phyloP scores from a whole-genome alignment of 2,329 filamentous ascomycete species.

The Stemphylium beticola region DNA sequence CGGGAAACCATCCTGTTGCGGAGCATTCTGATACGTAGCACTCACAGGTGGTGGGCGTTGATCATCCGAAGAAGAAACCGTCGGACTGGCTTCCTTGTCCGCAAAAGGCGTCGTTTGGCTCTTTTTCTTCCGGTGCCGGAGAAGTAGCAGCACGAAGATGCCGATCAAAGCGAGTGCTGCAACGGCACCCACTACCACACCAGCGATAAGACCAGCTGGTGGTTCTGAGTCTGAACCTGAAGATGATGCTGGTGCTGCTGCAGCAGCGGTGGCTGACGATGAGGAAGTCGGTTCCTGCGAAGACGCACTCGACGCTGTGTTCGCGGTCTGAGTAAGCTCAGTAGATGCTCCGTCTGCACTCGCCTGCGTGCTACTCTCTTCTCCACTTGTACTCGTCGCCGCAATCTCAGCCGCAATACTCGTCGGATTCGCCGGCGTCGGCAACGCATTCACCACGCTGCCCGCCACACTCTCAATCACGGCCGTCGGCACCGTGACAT shows the following conservation, averaged over 20 bases:
- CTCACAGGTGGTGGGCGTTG: not conserved
- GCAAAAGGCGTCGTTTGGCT: not conserved
- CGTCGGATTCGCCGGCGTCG: constrained; percentile 2
- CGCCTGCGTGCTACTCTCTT: not conserved
- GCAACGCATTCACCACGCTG: constrained; percentile 4
- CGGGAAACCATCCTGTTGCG: not conserved
- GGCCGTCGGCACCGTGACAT: constrained; percentile 5
- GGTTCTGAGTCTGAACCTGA: constrained; percentile 2
- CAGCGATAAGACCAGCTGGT: constrained; percentile 17
- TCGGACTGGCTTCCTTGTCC: constrained; percentile 4
- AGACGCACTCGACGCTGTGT: not conserved
- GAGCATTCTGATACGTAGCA: not conserved
- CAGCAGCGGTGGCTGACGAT: not conserved
- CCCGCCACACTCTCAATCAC: constrained; percentile 2
- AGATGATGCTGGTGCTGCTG: not conserved
- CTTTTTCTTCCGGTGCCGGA: constrained; percentile 14
- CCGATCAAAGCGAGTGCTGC: constrained; percentile 16
- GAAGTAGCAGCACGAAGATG: constrained; percentile 18
- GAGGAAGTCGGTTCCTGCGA: not conserved
- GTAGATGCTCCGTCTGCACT: no score
- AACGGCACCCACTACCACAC: constrained; percentile 16
- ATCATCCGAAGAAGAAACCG: not conserved
- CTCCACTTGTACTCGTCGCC: not conserved
- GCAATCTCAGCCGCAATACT: constrained; percentile 1
- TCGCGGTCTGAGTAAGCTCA: no score